Conservation (phyloP, 768 basidiomycete species). For the Rhodotorula toruloides region DNA sequence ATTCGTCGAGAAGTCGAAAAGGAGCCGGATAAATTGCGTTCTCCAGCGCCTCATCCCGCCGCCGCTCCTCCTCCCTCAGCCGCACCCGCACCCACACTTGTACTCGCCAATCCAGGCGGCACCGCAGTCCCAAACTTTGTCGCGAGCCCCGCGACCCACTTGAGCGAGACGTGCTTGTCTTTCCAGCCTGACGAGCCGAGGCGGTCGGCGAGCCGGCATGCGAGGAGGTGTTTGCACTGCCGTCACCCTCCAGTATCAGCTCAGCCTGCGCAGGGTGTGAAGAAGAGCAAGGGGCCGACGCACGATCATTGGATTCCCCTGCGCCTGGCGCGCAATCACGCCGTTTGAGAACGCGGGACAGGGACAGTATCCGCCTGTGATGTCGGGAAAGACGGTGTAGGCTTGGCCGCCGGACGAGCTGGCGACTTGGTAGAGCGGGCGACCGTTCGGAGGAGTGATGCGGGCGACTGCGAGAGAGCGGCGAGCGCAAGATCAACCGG, state of each 20-base stretch:
- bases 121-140: constrained; percentile 14
- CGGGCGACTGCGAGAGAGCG: constrained; percentile 8
- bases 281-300: background rate
- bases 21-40: too few relatives aligned
- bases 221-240: constrained; percentile 36
- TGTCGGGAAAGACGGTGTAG: constrained; percentile 24
- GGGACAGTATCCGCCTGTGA: constrained; percentile 23
- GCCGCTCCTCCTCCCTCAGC: too few relatives aligned
- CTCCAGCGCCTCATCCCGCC: too few relatives aligned
- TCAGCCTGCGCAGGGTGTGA: background rate
- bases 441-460: constrained; percentile 10
- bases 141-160: constrained; percentile 18
- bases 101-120: too few relatives aligned
- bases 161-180: constrained; percentile 9
- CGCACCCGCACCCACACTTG: too few relatives aligned
- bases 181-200: constrained; percentile 1
- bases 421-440: constrained; percentile 22
- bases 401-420: background rate
- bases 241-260: accelerated
- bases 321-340: constrained; percentile 1
- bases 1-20: too few relatives aligned
- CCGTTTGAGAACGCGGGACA: constrained; percentile 19
- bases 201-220: constrained; percentile 17
- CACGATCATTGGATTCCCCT: constrained; percentile 6
- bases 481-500: background rate